Conservation (phyloP, 2,329 filamentous ascomycete species). For the Cladosporium sp. region DNA sequence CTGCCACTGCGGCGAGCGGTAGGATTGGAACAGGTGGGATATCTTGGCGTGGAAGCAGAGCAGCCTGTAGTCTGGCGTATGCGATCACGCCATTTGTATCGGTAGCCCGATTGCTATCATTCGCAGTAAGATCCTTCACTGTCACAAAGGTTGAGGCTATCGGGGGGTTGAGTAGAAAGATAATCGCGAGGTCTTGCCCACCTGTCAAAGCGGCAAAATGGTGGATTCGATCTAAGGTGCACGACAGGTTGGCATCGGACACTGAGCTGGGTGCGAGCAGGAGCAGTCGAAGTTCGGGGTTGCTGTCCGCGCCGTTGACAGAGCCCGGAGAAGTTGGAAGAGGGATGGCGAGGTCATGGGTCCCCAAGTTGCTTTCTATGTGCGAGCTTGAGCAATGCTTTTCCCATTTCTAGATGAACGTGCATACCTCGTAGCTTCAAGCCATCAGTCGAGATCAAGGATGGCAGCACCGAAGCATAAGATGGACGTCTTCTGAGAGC, state of each 20-base stretch:
- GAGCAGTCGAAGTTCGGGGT: constrained; percentile 24
- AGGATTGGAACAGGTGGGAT: constrained; percentile 24
- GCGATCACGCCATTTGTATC: constrained; percentile 16
- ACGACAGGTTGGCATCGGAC: constrained; percentile 14
- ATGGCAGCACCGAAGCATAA: constrained; percentile 25
- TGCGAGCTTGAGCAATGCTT: not conserved
- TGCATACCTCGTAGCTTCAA: constrained; percentile 24
- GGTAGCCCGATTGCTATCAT: not conserved
- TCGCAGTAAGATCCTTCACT: constrained; percentile 11
- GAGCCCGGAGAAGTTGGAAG: constrained; percentile 7
- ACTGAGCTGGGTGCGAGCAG: constrained; percentile 27
- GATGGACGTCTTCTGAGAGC: constrained; percentile 34
- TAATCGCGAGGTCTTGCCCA: constrained; percentile 24
- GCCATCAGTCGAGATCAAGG: constrained; percentile 18
- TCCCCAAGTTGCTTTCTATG: constrained; percentile 29
- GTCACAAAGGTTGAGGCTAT: constrained; percentile 14
- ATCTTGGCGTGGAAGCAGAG: constrained; percentile 16
- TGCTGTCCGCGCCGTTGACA: constrained; percentile 11
- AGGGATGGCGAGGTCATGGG: constrained; percentile 32
- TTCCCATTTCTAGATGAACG: not conserved
- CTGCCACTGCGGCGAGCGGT: constrained; percentile 19
- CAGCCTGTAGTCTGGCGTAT: constrained; percentile 25
- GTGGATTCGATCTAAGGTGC: constrained; percentile 26
- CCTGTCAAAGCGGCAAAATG: constrained; percentile 27
- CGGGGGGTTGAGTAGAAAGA: constrained; percentile 25